phyloP scores from a whole-genome alignment of 108 stramenopile genomes.

The Nitzschia sp. region DNA sequence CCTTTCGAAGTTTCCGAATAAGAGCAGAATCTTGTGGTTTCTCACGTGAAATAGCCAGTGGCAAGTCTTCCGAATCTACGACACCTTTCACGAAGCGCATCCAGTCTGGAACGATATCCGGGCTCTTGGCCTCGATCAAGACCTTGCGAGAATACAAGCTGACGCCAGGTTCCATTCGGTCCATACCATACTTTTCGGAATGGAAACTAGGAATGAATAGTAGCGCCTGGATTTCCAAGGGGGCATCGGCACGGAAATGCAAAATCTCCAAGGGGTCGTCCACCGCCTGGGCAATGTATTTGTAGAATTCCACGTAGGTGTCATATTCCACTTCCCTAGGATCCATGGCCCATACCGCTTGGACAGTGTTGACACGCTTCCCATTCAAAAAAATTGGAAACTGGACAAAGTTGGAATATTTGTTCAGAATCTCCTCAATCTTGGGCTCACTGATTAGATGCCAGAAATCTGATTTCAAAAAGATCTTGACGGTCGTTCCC shows the following conservation, averaged over 20 bases:
- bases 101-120: conserved; percentile 98
- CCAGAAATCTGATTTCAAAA: conserved; percentile 83
- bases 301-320: conserved; percentile 94
- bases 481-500: conserved; percentile 87
- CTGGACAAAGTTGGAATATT: conserved; percentile 98
- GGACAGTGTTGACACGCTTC: conserved; percentile 92
- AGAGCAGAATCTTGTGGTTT: conserved; percentile 96
- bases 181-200: conserved; percentile 98
- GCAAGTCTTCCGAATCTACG: conserved; percentile 99
- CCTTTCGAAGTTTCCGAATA: conserved; percentile 85
- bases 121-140: conserved; percentile 91
- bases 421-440: conserved; percentile 87
- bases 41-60: conserved; percentile 94
- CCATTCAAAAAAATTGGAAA: conserved; percentile 97
- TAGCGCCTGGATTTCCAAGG: conserved; percentile 95
- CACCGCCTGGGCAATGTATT: conserved; percentile 88
- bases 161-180: conserved; percentile 97
- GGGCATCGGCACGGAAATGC: conserved; percentile 99
- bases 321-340: conserved; percentile 89
- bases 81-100: conserved; percentile 94
- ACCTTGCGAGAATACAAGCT: conserved; percentile 94
- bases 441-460: conserved; percentile 79
- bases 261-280: conserved; percentile 78
- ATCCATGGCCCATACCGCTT: conserved; percentile 94
- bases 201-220: conserved; percentile 96